These are phyloP conservation scores for Sicyos baderoa DNA, from an alignment of 306 rosid genomes.

Conservation along the genomic window DNA sequence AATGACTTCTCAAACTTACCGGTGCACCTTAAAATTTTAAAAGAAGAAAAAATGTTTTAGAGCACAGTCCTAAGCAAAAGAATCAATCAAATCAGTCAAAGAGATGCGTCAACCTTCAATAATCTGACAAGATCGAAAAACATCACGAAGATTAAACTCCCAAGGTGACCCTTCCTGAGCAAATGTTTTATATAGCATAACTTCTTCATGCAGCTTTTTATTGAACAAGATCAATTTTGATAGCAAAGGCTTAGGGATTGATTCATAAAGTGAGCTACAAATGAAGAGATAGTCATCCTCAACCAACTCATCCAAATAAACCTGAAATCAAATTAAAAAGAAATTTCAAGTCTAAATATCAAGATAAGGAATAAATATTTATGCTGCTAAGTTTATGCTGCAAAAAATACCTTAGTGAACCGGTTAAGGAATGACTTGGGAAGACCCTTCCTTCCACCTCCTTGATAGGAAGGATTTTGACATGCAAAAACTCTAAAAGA, in stretches of 20 bases:
- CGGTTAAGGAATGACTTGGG: constrained; percentile 91
- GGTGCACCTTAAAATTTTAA: constrained; percentile 37
- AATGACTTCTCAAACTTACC: constrained; percentile 31
- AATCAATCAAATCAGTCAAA: constrained; percentile 13
- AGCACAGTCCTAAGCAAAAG: not conserved
- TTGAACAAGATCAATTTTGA: constrained; percentile 60
- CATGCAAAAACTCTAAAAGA: constrained; percentile 92
- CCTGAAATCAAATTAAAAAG: constrained; percentile 45
- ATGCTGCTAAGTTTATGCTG: not conserved
- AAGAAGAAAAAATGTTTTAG: constrained; percentile 21
- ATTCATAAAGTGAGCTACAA: constrained; percentile 60
- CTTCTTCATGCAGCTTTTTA: constrained; percentile 68
- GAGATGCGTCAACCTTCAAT: constrained; percentile 46
- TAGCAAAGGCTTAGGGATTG: constrained; percentile 44
- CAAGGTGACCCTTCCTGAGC: constrained; percentile 87
- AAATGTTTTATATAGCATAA: constrained; percentile 57
- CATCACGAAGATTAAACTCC: constrained; percentile 96
- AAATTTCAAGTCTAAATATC: not conserved
- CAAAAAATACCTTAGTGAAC: constrained; percentile 65
- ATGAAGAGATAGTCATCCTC: constrained; percentile 72
- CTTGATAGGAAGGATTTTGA: constrained; percentile 90
- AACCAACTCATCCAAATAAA: constrained; percentile 75
- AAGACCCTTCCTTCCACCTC: constrained; percentile 93
- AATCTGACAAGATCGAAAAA: constrained; percentile 80
- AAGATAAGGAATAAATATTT: not conserved